phyloP scores from a whole-genome alignment of 2,329 filamentous ascomycete species.

The Nothophaeocryptopus gaeumannii region DNA sequence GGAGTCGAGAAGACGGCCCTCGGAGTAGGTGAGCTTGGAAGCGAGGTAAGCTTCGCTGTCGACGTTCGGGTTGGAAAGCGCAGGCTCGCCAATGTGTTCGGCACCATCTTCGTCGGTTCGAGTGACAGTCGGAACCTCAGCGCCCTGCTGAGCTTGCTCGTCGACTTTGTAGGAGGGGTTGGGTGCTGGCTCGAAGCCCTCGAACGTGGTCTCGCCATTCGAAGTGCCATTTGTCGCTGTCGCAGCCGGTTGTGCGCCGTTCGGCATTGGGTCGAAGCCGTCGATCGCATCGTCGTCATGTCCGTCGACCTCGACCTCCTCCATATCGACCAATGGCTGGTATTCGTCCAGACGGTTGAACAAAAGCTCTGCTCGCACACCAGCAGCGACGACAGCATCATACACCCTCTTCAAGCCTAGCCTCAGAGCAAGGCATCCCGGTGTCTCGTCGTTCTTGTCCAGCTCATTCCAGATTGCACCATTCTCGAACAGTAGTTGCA shows the following conservation, averaged over 20 bases:
- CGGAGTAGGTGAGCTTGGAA: conserved; percentile 48
- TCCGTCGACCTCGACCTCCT: conserved; percentile 50
- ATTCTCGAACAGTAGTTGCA: conserved; percentile 75
- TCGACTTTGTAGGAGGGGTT: conserved; percentile 34
- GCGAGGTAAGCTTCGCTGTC: conserved; percentile 50
- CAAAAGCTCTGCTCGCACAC: conserved; percentile 84
- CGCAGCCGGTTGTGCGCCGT: conserved; percentile 14
- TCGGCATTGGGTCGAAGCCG: conserved; percentile 34
- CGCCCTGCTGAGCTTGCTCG: conserved; percentile 17
- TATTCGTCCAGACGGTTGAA: conserved; percentile 80
- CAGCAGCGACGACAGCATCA: conserved; percentile 79
- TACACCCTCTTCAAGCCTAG: conserved; percentile 72
- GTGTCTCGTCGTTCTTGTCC: conserved; percentile 81
- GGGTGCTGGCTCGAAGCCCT: conserved; percentile 31
- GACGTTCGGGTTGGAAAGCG: conserved; percentile 37
- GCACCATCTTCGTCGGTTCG: conserved; percentile 29
- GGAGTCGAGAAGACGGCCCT: conserved; percentile 47
- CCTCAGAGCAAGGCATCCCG: conserved; percentile 75
- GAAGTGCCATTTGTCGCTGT: conserved; percentile 17
- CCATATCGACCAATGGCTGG: conserved; percentile 63
- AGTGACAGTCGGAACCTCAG: conserved; percentile 27
- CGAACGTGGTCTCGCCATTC: conserved; percentile 22
- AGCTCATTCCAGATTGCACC: conserved; percentile 98
- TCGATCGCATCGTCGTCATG: conserved; percentile 38
- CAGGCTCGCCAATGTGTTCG: conserved; percentile 23